phyloP scores from a whole-genome alignment of 2,329 filamentous ascomycete species.

The Xenoacremonium recifei region DNA sequence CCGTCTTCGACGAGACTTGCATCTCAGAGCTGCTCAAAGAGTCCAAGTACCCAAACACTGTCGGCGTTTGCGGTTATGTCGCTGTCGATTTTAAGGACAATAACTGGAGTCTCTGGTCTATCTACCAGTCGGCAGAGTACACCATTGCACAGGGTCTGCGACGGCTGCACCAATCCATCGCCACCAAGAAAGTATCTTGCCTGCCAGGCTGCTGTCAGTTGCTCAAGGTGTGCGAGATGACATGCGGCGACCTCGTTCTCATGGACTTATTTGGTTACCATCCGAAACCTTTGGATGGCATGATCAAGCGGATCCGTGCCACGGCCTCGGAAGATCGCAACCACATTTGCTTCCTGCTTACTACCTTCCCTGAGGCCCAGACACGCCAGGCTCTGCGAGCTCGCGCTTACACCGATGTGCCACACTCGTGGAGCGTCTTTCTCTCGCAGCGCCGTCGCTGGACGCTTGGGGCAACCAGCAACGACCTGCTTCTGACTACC shows the following conservation, averaged over 20 bases:
- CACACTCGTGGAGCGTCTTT: constrained; percentile 38
- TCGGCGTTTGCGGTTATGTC: constrained; percentile 43
- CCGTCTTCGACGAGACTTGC: constrained; percentile 36
- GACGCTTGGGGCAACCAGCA: constrained; percentile 26
- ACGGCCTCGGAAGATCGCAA: constrained; percentile 24
- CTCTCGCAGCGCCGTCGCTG: constrained; percentile 28
- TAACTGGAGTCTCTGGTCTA: constrained; percentile 24
- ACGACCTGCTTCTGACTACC: constrained; percentile 19
- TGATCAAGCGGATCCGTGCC: constrained; percentile 23
- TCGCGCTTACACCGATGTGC: constrained; percentile 38
- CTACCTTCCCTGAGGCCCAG: constrained; percentile 31
- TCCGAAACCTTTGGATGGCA: constrained; percentile 17
- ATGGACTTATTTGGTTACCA: constrained; percentile 23
- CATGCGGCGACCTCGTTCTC: constrained; percentile 20
- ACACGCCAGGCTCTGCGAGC: constrained; percentile 40
- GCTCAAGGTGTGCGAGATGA: constrained; percentile 21
- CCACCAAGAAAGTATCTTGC: constrained; percentile 24
- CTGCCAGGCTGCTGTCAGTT: constrained; percentile 23
- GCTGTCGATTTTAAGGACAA: constrained; percentile 22
- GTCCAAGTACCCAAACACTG: constrained; percentile 33
- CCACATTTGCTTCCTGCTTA: constrained; percentile 24
- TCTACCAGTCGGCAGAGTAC: constrained; percentile 26
- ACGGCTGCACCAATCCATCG: constrained; percentile 22
- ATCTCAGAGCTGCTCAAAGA: constrained; percentile 35
- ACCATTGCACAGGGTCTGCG: constrained; percentile 24